Evolutionary conservation across 2,329 filamentous ascomycete genomes (phyloP).

Genomic region (Nemania diffusa): DNA sequence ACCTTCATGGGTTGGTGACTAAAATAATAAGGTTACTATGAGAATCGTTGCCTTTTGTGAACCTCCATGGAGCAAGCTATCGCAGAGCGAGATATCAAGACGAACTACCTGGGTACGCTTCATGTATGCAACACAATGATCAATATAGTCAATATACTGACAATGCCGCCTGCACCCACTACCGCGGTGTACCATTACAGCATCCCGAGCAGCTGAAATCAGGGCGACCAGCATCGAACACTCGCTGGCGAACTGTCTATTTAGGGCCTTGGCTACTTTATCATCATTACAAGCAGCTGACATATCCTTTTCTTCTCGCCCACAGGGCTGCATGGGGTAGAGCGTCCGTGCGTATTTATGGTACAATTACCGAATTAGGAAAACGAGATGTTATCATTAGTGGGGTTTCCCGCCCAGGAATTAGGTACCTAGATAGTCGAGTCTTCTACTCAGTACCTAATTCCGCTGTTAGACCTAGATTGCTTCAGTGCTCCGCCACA

Average conservation of each 20-base stretch:
- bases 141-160: not conserved
- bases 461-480: not conserved
- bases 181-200: constrained; percentile 7
- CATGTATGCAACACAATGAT: not conserved
- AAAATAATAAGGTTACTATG: not conserved
- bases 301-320: constrained; percentile 15
- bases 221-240: constrained; percentile 28
- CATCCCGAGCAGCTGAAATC: constrained; percentile 29
- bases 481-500: not conserved
- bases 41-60: not conserved
- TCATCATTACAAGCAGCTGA: constrained; percentile 36
- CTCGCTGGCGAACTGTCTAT: constrained; percentile 22
- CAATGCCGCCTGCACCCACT: not conserved
- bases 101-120: not conserved
- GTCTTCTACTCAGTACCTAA: not conserved
- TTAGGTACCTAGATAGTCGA: not conserved
- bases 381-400: constrained; percentile 27
- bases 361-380: constrained; percentile 26
- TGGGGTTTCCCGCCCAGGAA: constrained; percentile 10
- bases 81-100: not conserved
- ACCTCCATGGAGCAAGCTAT: not conserved
- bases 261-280: constrained; percentile 30
- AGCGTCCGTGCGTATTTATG: constrained; percentile 17
- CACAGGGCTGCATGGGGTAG: constrained; percentile 34
- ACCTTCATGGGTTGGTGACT: not conserved